Evolutionary conservation across 805 yeast genomes (phyloP).

Genomic region (Pichia kluyveri): DNA sequence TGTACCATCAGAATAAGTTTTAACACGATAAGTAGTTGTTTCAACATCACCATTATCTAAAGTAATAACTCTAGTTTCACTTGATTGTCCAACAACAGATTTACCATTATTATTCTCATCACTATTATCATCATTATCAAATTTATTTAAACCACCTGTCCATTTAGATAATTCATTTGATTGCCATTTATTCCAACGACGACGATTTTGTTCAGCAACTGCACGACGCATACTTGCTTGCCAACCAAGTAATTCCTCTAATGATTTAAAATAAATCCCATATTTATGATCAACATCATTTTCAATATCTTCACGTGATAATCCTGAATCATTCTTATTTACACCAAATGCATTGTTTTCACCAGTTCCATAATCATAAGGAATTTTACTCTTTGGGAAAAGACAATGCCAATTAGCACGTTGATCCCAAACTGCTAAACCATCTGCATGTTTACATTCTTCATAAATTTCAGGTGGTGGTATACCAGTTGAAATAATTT

Average conservation of each 20-base stretch:
- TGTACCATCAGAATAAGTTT: slow-evolving; percentile 7
- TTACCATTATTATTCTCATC: slow-evolving; percentile 12
- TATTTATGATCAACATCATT: slow-evolving; percentile 30
- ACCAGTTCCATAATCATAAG: background rate
- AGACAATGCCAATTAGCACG: slow-evolving; percentile 88
- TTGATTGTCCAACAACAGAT: slow-evolving; percentile 28
- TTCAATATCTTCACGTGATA: slow-evolving; percentile 55
- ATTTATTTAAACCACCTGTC: slow-evolving; percentile 9
- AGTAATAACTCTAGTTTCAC: slow-evolving; percentile 28
- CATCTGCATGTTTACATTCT: slow-evolving; percentile 55
- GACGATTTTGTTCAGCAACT: slow-evolving; percentile 29
- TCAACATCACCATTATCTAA: slow-evolving; percentile 36
- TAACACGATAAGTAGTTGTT: slow-evolving; percentile 15
- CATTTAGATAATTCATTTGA: slow-evolving; percentile 20
- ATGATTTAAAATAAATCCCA: slow-evolving; percentile 58
- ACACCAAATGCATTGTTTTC: slow-evolving; percentile 4
- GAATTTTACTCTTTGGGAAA: slow-evolving; percentile 47
- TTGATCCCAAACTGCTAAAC: slow-evolving; percentile 72
- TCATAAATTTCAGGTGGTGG: slow-evolving; percentile 41
- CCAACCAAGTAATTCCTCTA: slow-evolving; percentile 62
- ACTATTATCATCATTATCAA: background rate
- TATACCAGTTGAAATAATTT: slow-evolving; percentile 19
- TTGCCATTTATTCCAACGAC: slow-evolving; percentile 17
- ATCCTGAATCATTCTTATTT: slow-evolving; percentile 8
- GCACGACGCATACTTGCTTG: slow-evolving; percentile 42